Evolutionary conservation across 2,329 filamentous ascomycete species (phyloP), one percentile per base, ranked within the genome.

Genomic region (Sarocladium brachiariae): DNA sequence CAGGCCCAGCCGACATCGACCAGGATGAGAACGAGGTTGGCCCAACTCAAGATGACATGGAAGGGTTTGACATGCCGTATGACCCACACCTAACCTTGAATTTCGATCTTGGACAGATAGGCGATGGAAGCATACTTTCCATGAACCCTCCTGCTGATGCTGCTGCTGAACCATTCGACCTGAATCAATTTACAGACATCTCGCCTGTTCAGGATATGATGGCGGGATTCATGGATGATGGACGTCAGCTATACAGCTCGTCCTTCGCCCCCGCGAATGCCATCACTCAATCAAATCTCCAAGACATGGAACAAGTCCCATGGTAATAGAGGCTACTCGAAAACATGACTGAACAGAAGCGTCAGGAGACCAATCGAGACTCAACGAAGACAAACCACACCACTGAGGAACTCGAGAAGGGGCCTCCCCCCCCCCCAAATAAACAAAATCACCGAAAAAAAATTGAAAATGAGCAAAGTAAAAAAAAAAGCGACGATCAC

Each of bases 1-100:
- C 66, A 14, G 45, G 24, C 19, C 10, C 4, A 11, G 19, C n/a
- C 16, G 31, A 37, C 14, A 18, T 19, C 7, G 30, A 24, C n/a
- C 21, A 49, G 10, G 46, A 37, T 7, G 46, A 49, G 3, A 11
- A 8, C 33, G 46, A 25, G 10, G 5, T 6, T 24, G 30, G 24
- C 8, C 4, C n/a, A 24, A 27, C 18, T 10, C 30, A 49, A 5
- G 31, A 14, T 14, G 30, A 47, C 30, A 49, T 49, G 30, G 30
- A 35, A 19, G 30, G 25, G 24, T 49, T 48, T 5, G 30, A 25
- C 11, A 9, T 14, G 16, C 16, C 18, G 4, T 49, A 47, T 18
- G 21, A 19, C 25, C 19, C 21, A n/a, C 30, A 49, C 21, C 9
- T 4, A 4, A 30, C 25, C 11, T 18, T 21, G 25, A 21, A 8